Conservation (phyloP, 495 filamentous ascomycete genomes). For the Parachaetomium inaequale region DNA sequence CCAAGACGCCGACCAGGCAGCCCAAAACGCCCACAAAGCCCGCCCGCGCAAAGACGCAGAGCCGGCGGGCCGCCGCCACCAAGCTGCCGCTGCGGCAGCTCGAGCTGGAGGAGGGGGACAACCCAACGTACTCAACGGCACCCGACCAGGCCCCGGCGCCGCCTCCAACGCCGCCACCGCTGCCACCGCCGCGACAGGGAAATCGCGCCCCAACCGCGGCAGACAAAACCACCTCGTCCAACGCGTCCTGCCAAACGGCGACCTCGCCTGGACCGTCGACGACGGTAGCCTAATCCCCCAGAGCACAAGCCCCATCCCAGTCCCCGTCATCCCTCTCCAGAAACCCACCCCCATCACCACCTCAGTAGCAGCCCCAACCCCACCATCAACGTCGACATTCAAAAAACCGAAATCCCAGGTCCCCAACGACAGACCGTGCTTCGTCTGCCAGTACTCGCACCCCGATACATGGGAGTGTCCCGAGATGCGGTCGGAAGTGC, state of each 20-base stretch:
- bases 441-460: constrained; percentile 35
- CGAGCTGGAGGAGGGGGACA: not conserved
- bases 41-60: constrained; percentile 3
- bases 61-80: not conserved
- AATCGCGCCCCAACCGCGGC: not conserved
- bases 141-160: not conserved
- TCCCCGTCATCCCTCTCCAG: not conserved
- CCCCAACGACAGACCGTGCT: constrained; percentile 10
- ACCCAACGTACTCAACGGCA: not conserved
- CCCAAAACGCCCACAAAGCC: not conserved
- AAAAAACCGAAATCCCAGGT: not conserved
- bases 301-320: not conserved
- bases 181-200: not conserved
- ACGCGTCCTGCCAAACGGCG: not conserved
- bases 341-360: too few species aligned
- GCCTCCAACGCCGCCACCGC: not conserved
- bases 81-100: constrained; percentile 5
- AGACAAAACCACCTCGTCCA: not conserved
- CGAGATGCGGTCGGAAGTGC: constrained; percentile 31
- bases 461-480: constrained; percentile 28
- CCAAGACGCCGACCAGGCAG: not conserved
- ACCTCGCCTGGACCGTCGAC: not conserved
- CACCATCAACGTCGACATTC: not conserved
- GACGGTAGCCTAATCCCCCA: not conserved
- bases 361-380: not conserved